A percentile compares a stretch with the other conserved stretches of the same genome.
phyloP scores from a whole-genome alignment of 768 basidiomycete genomes.

The Russula ochroleuca region DNA sequence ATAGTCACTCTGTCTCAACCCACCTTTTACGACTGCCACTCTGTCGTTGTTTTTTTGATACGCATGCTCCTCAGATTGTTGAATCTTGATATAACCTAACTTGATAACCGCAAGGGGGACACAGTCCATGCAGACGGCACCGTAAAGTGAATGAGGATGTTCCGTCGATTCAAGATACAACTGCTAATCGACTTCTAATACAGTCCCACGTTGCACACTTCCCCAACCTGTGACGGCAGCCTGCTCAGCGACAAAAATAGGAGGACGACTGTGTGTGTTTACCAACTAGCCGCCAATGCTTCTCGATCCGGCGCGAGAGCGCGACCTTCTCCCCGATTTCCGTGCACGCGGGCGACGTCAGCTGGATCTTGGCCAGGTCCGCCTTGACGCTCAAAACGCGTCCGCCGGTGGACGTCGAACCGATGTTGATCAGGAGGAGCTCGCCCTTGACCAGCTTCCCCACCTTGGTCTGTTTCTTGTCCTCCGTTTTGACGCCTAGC shows the following conservation, averaged over 20 bases:
- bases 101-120: background rate
- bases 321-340: slow-evolving; percentile 98
- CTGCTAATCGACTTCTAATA: slow-evolving; percentile 68
- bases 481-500: slow-evolving; percentile 97
- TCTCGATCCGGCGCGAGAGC: slow-evolving; percentile 89
- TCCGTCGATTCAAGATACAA: background rate
- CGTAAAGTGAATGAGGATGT: background rate
- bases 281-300: slow-evolving; percentile 97
- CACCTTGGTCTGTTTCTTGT: slow-evolving; percentile 97
- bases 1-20: background rate
- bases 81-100: background rate
- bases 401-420: slow-evolving; percentile 95
- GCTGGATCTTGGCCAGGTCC: slow-evolving; percentile 88
- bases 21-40: background rate
- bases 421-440: slow-evolving; percentile 93
- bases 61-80: background rate
- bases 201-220: slow-evolving; percentile 80
- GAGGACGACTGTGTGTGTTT: slow-evolving; percentile 36
- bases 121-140: background rate
- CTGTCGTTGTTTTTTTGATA: background rate
- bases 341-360: slow-evolving; percentile 93
- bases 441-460: slow-evolving; percentile 89
- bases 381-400: slow-evolving; percentile 92
- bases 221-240: slow-evolving; percentile 49
- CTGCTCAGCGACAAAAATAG: background rate